phyloP scores from a whole-genome alignment of 352 stramenopile genomes.

The Globisporangium orthogonon region DNA sequence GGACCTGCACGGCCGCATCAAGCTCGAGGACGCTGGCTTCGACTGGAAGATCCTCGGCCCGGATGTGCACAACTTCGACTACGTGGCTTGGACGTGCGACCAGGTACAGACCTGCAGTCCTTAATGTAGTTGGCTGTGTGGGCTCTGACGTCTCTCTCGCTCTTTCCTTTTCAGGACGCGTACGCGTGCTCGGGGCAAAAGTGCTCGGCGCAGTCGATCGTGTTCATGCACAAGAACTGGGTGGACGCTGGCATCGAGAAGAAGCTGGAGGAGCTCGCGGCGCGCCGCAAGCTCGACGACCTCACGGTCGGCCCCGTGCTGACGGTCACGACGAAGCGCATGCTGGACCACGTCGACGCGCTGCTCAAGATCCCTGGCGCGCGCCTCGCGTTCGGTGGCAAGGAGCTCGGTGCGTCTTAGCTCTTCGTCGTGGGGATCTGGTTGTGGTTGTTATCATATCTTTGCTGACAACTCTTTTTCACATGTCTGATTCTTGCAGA shows the following conservation, averaged over 20 bases:
- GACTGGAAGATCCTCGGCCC: conserved; percentile 98
- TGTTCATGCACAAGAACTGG: conserved; percentile 99
- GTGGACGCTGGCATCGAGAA: conserved; percentile 86
- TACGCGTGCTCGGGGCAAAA: conserved; percentile 98
- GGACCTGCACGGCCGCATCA: conserved; percentile 89
- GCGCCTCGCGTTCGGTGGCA: conserved; percentile 93
- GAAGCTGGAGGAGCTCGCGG: conserved; percentile 89
- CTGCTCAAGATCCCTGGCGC: conserved; percentile 92
- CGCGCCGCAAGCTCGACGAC: conserved; percentile 89
- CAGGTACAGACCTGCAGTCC: conserved; percentile 45
- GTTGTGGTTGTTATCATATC: not conserved
- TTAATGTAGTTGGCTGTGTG: not conserved
- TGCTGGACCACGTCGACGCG: conserved; percentile 90
- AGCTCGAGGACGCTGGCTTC: conserved; percentile 97
- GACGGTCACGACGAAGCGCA: conserved; percentile 94
- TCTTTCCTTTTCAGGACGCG: conserved; percentile 65
- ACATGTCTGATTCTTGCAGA: conserved; percentile 20
- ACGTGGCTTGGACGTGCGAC: conserved; percentile 97
- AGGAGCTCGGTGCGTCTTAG: conserved; percentile 61
- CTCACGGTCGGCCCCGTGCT: conserved; percentile 96
- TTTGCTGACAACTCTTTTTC: too few species aligned
- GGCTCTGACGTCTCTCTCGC: not conserved
- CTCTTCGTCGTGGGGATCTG: too few species aligned
- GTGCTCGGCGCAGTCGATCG: conserved; percentile 97
- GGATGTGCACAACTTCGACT: conserved; percentile 95